These are phyloP conservation scores for Aureobasidium sp. DNA, from an alignment of 2,329 filamentous ascomycete species.

Conservation along the genomic window DNA sequence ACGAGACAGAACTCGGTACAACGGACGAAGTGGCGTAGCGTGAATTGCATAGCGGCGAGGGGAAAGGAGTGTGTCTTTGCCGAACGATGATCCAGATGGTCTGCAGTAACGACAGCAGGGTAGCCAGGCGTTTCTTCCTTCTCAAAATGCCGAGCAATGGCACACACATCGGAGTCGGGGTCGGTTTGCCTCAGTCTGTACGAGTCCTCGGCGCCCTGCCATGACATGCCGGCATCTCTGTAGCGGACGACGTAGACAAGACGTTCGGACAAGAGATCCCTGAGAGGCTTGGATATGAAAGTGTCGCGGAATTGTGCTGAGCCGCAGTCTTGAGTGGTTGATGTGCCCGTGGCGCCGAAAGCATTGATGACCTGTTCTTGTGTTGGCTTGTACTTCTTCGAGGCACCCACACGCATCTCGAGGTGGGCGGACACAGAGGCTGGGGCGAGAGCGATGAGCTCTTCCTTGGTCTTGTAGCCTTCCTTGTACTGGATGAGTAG, in stretches of 20 bases:
- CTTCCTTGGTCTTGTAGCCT: constrained; percentile 53
- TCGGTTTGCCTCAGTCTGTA: constrained; percentile 40
- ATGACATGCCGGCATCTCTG: constrained; percentile 48
- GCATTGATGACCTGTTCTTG: constrained; percentile 43
- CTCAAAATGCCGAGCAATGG: constrained; percentile 33
- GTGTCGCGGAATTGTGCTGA: constrained; percentile 41
- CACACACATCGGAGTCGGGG: constrained; percentile 17
- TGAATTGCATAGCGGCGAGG: constrained; percentile 61
- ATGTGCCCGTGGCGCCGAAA: constrained; percentile 33
- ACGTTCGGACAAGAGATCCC: constrained; percentile 56
- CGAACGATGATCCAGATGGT: constrained; percentile 33
- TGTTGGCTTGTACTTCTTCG: constrained; percentile 63
- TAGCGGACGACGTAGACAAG: constrained; percentile 52
- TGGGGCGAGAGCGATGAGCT: constrained; percentile 38
- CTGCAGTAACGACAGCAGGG: constrained; percentile 39
- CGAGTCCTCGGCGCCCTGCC: constrained; percentile 58
- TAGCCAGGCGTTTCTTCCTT: constrained; percentile 28
- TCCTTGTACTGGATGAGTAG: constrained; percentile 57
- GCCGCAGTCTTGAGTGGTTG: constrained; percentile 10
- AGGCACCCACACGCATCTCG: constrained; percentile 62
- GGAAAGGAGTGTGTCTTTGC: constrained; percentile 40
- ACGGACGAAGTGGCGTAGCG: constrained; percentile 64
- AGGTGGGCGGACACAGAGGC: constrained; percentile 30
- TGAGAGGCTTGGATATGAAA: constrained; percentile 64
- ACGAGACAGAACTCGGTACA: constrained; percentile 84